Evolutionary conservation across 495 filamentous ascomycete genomes (phyloP), one percentile per base, ranked within the genome.

Genomic region (Tuber borchii): DNA sequence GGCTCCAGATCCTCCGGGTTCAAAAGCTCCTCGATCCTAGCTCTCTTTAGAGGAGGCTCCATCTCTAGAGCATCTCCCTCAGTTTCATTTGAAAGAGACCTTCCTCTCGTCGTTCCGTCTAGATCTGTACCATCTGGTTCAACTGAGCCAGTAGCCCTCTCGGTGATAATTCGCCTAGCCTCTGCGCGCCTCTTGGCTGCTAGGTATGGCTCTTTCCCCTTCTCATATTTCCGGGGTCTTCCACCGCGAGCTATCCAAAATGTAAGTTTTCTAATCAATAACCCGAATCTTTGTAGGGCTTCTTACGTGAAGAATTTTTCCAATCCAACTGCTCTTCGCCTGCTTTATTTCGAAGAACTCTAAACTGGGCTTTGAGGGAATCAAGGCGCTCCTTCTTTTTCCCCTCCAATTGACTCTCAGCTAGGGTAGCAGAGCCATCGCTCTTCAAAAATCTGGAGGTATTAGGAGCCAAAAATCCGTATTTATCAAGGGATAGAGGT

Each of bases 401-500:
- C 2, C 77, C 80, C 51, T 77, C 75, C 37, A 72, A 45, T 61
- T 79, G 74, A 45, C 87, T 87, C 71, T 89, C 86, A 4, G 82
- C 80, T 17, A 90, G 82, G 71, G 84, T 87, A 16, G 85, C 84
- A 72, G 86, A 82, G 31, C 87, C 87, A 68, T 86, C 82, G 70
- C 83, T 85, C 42, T 86, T 69, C 20, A 87, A 26, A 48, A 85
- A 80, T 22, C 79, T 78, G 26, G 77, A 75, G 7, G 84, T 75
- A 31, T 80, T 75, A 34, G 83, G 78, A 17, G 78, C 45, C 2
- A 87, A 85, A 45, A 91, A 86, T 10, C 90, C 90, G 82, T 88
- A 86, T 48, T 87, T 81, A 77, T 91, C 88, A 20, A 88, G 77
- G 20, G 87, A 77, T 16, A 84, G 82, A 70, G 81, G 72, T 10